Percentiles rank a stretch among this genome's conserved stretches.
Conservation (phyloP, 148 eudicot species). For the Persicaria tinctoria region DNA sequence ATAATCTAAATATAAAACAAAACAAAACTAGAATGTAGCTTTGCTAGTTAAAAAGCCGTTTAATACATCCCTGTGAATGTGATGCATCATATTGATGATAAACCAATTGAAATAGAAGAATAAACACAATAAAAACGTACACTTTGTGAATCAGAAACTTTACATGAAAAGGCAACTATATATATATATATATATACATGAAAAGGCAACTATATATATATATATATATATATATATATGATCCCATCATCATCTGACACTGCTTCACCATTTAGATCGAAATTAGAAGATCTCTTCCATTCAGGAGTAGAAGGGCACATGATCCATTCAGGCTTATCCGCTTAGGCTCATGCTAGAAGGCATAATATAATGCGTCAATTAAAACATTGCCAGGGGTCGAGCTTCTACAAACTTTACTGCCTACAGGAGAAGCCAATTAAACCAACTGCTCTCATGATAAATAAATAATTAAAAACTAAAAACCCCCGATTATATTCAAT, state of each 20-base stretch:
- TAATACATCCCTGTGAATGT: no score
- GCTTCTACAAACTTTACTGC: slow-evolving; percentile 74
- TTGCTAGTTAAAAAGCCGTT: no score
- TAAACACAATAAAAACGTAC: no score
- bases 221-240: no score
- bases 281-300: slow-evolving; percentile 87
- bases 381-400: slow-evolving; percentile 90
- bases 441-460: slow-evolving; percentile 7
- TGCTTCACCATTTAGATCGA: slow-evolving; percentile 92
- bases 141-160: no score
- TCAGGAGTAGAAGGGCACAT: slow-evolving; percentile 88
- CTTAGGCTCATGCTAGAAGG: slow-evolving; percentile 79
- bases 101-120: no score
- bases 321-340: slow-evolving; percentile 68
- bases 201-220: no score
- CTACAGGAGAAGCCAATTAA: slow-evolving; percentile 27
- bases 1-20: no score
- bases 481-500: neutral
- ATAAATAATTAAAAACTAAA: slow-evolving; percentile 7
- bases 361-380: slow-evolving; percentile 73
- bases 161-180: no score
- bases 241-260: slow-evolving; percentile 76
- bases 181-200: no score
- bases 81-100: no score
- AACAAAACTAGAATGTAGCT: no score